phyloP scores from a whole-genome alignment of 2,329 filamentous ascomycete species.

The Coniochaeta hoffmannii region DNA sequence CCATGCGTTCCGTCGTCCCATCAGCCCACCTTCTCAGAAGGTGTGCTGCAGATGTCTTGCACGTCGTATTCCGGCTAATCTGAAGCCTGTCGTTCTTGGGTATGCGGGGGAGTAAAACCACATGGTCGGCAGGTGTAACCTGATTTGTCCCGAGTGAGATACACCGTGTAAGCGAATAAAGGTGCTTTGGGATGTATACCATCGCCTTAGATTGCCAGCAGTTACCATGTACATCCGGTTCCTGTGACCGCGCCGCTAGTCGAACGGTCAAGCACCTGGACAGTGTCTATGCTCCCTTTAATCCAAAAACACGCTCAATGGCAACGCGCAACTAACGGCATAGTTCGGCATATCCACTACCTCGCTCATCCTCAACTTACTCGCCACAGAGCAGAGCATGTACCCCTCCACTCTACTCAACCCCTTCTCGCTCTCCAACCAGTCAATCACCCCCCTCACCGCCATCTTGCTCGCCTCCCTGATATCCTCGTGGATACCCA shows the following conservation, averaged over 20 bases:
- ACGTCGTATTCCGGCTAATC: background rate
- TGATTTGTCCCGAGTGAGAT: no score
- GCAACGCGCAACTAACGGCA: slow-evolving; percentile 40
- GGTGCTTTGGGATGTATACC: background rate
- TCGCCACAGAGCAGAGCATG: slow-evolving; percentile 43
- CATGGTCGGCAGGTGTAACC: background rate
- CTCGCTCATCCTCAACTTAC: slow-evolving; percentile 42
- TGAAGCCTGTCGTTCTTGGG: background rate
- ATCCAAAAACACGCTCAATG: slow-evolving; percentile 34
- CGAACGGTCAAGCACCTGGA: no score
- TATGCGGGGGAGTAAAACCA: background rate
- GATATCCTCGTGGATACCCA: slow-evolving; percentile 39
- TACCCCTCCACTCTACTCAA: slow-evolving; percentile 40
- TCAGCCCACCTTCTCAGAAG: background rate
- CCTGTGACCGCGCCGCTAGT: background rate
- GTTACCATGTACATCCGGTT: background rate
- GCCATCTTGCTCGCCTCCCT: slow-evolving; percentile 41
- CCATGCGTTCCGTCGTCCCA: background rate
- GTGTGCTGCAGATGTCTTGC: slow-evolving; percentile 1
- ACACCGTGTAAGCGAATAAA: no score
- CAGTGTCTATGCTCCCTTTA: background rate
- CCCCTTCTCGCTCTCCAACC: slow-evolving; percentile 37
- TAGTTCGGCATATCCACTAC: slow-evolving; percentile 48
- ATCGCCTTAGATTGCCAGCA: background rate
- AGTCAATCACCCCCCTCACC: slow-evolving; percentile 37